These are phyloP conservation scores for Mucor velutinosus DNA, from an alignment of 371 early-diverging fungal species.

Conservation along the genomic window DNA sequence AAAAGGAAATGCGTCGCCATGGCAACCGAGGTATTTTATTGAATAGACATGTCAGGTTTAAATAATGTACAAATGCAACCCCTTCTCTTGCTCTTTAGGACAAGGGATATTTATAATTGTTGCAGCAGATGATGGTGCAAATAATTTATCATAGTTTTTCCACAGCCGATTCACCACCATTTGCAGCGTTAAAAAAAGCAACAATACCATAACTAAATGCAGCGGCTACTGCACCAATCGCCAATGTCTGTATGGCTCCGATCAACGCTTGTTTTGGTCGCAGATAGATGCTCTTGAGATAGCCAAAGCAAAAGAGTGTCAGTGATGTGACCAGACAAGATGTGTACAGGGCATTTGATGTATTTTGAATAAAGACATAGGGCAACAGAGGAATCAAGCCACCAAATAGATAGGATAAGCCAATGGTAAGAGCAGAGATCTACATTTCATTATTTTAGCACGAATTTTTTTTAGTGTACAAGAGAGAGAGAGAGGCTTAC, in stretches of 20 bases:
- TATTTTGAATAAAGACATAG: slow-evolving; percentile 54
- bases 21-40: neutral
- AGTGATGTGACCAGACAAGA: slow-evolving; percentile 61
- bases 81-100: no score
- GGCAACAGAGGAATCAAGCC: slow-evolving; percentile 73
- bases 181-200: slow-evolving; percentile 26
- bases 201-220: slow-evolving; percentile 56
- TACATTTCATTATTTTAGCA: slow-evolving; percentile 9
- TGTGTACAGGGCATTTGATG: slow-evolving; percentile 48
- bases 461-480: neutral
- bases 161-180: neutral
- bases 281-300: slow-evolving; percentile 61
- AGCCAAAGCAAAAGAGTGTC: slow-evolving; percentile 71
- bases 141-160: neutral
- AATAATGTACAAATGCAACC: neutral
- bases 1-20: neutral
- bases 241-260: slow-evolving; percentile 60
- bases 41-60: neutral
- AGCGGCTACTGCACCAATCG: slow-evolving; percentile 68
- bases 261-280: slow-evolving; percentile 50
- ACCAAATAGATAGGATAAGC: slow-evolving; percentile 68
- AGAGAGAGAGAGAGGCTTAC: slow-evolving; percentile 34
- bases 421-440: slow-evolving; percentile 71
- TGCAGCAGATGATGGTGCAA: neutral
- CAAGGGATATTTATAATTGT: neutral